Conservation (phyloP, 116 monocot genomes). For the Iris pallida region DNA sequence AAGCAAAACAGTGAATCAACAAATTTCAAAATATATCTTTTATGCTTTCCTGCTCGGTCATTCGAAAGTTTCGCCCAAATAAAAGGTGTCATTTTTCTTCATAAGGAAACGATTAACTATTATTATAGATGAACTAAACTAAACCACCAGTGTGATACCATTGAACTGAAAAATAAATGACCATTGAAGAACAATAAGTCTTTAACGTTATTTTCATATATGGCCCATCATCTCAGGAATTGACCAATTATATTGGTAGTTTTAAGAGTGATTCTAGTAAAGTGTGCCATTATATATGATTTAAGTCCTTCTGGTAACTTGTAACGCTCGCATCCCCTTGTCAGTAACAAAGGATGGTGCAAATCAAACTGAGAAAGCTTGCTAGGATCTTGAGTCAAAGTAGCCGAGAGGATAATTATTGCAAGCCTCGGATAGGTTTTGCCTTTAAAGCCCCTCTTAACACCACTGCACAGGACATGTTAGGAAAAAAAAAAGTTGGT, state of each 20-base stretch:
- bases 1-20: not conserved
- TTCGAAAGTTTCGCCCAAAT: not conserved
- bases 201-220: not conserved
- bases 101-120: not conserved
- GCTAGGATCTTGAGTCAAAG: conserved; percentile 93
- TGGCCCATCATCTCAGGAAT: not conserved
- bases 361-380: conserved; percentile 86
- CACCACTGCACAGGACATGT: conserved; percentile 49
- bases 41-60: not conserved
- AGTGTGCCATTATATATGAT: conserved; percentile 59
- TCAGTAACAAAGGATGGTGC: conserved; percentile 81
- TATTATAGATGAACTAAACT: not conserved
- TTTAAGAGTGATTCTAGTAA: not conserved
- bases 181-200: not conserved
- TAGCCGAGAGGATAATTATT: conserved; percentile 89
- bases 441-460: conserved; percentile 67
- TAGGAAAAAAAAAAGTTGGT: not conserved
- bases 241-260: not conserved
- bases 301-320: conserved; percentile 65
- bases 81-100: not conserved
- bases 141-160: not conserved
- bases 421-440: conserved; percentile 61
- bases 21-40: not conserved
- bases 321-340: conserved; percentile 71
- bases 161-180: not conserved